Evolutionary conservation across 2,329 filamentous ascomycete species (phyloP).

Genomic region (Pestalotiopsis sp.): DNA sequence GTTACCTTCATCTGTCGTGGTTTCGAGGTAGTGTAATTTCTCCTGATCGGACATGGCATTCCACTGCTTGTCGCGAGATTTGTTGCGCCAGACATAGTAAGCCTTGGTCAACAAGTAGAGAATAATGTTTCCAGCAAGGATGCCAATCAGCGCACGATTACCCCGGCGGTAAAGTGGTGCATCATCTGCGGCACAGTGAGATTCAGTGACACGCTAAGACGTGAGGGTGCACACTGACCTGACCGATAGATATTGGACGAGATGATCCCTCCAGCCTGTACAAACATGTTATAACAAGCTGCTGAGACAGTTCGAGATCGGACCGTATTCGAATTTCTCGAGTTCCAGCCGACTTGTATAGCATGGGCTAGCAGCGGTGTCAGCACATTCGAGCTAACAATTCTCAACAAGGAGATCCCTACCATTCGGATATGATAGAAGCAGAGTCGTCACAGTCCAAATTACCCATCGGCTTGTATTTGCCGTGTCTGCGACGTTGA

Average conservation of each 20-base stretch:
- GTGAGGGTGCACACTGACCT: constrained; percentile 40
- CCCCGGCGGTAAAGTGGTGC: constrained; percentile 50
- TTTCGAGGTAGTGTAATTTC: constrained; percentile 22
- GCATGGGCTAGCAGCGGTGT: constrained; percentile 17
- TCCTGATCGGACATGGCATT: constrained; percentile 22
- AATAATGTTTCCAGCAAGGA: constrained; percentile 39
- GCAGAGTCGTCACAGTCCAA: constrained; percentile 42
- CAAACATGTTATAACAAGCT: constrained; percentile 63
- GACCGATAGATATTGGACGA: constrained; percentile 36
- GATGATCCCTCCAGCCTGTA: constrained; percentile 46
- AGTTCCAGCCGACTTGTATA: constrained; percentile 31
- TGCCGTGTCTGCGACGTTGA: constrained; percentile 43
- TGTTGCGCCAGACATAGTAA: constrained; percentile 44
- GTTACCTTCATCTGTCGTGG: constrained; percentile 25
- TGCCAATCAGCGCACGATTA: constrained; percentile 42
- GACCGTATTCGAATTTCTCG: constrained; percentile 62
- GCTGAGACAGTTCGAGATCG: constrained; percentile 63
- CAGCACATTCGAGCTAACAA: neutral
- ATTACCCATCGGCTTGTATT: constrained; percentile 42
- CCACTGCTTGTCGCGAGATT: constrained; percentile 22
- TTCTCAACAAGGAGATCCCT: constrained; percentile 18
- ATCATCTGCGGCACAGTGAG: constrained; percentile 37
- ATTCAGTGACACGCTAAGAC: too few relatives aligned
- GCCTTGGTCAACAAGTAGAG: constrained; percentile 36
- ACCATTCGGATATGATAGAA: constrained; percentile 44